A percentile compares a stretch with the other conserved stretches of the same genome.
Evolutionary conservation across 768 basidiomycete species (phyloP).

Genomic region (Boletus insuetus): DNA sequence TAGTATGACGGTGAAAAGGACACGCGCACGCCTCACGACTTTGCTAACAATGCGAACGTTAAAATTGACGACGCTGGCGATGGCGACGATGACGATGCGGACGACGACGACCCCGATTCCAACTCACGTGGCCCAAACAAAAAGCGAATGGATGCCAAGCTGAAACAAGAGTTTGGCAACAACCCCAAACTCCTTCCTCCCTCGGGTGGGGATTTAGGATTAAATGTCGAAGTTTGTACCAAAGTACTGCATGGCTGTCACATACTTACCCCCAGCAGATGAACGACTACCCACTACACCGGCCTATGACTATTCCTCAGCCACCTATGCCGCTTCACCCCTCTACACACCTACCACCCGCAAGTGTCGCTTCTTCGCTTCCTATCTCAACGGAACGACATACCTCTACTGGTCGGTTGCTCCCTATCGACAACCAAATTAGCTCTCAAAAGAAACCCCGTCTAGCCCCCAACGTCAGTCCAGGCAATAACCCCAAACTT

Average conservation of each 20-base stretch:
- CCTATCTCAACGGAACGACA: conserved; percentile 35
- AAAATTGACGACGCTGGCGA: conserved; percentile 38
- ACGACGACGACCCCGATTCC: conserved; percentile 32
- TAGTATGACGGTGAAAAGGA: conserved; percentile 56
- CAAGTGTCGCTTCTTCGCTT: conserved; percentile 25
- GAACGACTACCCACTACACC: conserved; percentile 28
- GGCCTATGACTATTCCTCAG: conserved; percentile 33
- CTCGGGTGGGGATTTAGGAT: conserved; percentile 15
- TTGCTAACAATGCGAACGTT: conserved; percentile 35
- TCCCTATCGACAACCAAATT: conserved; percentile 25
- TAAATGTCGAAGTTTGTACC: conserved; percentile 27
- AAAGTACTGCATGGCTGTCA: not conserved
- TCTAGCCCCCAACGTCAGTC: conserved; percentile 23
- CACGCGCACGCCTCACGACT: conserved; percentile 47
- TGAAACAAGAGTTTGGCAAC: conserved; percentile 29
- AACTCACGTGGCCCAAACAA: conserved; percentile 16
- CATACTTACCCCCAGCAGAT: conserved; percentile 19
- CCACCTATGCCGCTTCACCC: conserved; percentile 32
- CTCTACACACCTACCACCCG: conserved; percentile 24
- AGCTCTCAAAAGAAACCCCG: conserved; percentile 30
- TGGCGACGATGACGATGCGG: conserved; percentile 38
- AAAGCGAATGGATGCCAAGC: conserved; percentile 26
- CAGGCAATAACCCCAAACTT: conserved; percentile 25
- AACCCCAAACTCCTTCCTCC: conserved; percentile 19
- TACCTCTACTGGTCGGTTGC: conserved; percentile 31